phyloP scores from a whole-genome alignment of 176 grass and related monocot genomes.

The Carex kokanica region DNA sequence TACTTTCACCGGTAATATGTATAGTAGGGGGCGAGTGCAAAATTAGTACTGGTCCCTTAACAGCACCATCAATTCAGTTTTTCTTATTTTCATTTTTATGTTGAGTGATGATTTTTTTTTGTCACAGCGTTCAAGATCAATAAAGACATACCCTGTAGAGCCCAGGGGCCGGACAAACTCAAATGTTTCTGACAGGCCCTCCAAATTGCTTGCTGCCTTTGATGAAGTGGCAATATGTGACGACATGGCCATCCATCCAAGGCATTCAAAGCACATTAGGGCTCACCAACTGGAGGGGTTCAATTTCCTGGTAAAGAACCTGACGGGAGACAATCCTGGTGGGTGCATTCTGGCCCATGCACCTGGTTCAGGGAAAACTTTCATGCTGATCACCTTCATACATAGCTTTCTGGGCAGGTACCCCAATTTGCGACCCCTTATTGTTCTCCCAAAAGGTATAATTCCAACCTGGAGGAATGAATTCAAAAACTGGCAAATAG shows the following conservation, averaged over 20 bases:
- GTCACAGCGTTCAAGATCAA: conserved; percentile 37
- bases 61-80: background rate
- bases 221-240: conserved; percentile 24
- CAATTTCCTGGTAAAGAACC: conserved; percentile 71
- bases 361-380: conserved; percentile 86
- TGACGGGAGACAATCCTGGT: conserved; percentile 65
- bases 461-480: conserved; percentile 68
- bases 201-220: background rate
- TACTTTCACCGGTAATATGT: background rate
- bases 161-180: conserved; percentile 29
- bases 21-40: background rate
- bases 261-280: conserved; percentile 63
- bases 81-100: conserved; percentile 6
- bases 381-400: conserved; percentile 81
- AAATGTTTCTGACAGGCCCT: conserved; percentile 19
- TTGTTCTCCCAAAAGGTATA: conserved; percentile 82
- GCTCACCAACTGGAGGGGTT: conserved; percentile 83
- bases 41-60: background rate
- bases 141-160: conserved; percentile 31
- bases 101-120: conserved; percentile 5
- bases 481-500: conserved; percentile 70
- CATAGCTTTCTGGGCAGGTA: conserved; percentile 73
- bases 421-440: conserved; percentile 54
- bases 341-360: conserved; percentile 93
- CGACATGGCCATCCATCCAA: conserved; percentile 49